Percentiles rank a stretch among this genome's conserved stretches.
Conservation (phyloP, 2,329 filamentous ascomycete species). For the Coniochaeta ligniaria region DNA sequence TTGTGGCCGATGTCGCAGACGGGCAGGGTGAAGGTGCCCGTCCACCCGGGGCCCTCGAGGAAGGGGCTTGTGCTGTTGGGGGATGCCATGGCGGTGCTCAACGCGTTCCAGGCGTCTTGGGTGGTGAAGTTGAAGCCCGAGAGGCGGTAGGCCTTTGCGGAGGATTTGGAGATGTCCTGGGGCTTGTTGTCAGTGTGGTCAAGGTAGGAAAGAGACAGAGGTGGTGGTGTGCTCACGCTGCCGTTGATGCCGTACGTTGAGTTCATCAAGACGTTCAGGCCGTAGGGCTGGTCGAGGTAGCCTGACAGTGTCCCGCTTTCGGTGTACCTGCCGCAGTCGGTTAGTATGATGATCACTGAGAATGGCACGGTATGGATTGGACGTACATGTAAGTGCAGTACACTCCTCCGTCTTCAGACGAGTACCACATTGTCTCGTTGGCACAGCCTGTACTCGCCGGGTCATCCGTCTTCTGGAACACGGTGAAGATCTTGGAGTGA, state of each 20-base stretch:
- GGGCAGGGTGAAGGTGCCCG: background rate
- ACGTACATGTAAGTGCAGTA: background rate
- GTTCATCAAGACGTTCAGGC: background rate
- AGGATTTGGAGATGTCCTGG: background rate
- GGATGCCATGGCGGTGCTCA: background rate
- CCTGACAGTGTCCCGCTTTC: background rate
- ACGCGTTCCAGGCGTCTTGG: background rate
- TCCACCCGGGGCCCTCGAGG: background rate
- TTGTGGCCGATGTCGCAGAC: background rate
- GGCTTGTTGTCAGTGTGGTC: background rate
- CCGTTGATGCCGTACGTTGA: background rate
- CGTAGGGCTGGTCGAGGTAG: conserved; percentile 1
- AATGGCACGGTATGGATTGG: too few species aligned
- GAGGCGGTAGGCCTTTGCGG: background rate
- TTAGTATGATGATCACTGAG: background rate
- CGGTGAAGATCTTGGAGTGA: conserved; percentile 1
- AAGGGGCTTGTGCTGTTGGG: background rate
- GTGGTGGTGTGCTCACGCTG: background rate
- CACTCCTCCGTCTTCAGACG: background rate
- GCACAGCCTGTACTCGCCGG: background rate
- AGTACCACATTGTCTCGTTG: background rate
- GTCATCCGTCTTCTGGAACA: conserved; percentile 1
- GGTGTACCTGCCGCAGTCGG: background rate
- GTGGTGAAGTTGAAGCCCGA: background rate
- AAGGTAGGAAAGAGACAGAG: background rate